Base-by-base conservation (phyloP, 805 yeast species). In the Cyberlindnera subsufficiens region DNA sequence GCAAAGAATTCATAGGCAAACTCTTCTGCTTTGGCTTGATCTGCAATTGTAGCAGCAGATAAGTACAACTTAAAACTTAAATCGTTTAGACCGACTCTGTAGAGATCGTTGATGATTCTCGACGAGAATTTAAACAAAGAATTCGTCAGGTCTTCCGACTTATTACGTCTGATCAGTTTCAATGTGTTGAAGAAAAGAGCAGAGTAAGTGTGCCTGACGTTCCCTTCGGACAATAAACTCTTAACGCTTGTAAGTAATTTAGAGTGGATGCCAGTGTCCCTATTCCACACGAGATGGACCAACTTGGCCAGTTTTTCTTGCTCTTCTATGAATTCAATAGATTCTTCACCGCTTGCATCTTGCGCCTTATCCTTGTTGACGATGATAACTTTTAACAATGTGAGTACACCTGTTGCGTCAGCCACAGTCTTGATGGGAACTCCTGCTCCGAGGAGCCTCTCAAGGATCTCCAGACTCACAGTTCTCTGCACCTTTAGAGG, bases 1-100 rank as follows among this genome's bases (percentile, higher is more conserved):
- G 86, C 90, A 61, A 83, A 87, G 56, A 88, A 80, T 64, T 93
- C 99, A 64, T 86, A 86, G 14, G 91, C 71, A 27, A 88, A 79
- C 46, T 84, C 88, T 44, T 80, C 82, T 32, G 80, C 67, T 15
- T 72, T 67, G 22, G 83, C 68, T 60, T 86, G 91, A 59, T 93
- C 96, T 0, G 97, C 91, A 3, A 86, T 63, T 14, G 77, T 66
- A 0, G 95, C 96, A 32, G 82, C 74, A 39, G 78, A 71, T 42
- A 87, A 66, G 57, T 84, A 76, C 34, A 81, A 56, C 40, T 68
- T 65, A 54, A 60, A 66, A 27, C 65, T 46, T 32, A 57, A 40
- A 42, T 66, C 70, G 25, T 54, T 75, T 67, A 45, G 47, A n/a
- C 70, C 66, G 17, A 52, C 41, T 34, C 61, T 46, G 50, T 72